These are phyloP conservation scores for Tritrichomonas musculus DNA, from an alignment of 208 protist genomes.

Conservation along the genomic window DNA sequence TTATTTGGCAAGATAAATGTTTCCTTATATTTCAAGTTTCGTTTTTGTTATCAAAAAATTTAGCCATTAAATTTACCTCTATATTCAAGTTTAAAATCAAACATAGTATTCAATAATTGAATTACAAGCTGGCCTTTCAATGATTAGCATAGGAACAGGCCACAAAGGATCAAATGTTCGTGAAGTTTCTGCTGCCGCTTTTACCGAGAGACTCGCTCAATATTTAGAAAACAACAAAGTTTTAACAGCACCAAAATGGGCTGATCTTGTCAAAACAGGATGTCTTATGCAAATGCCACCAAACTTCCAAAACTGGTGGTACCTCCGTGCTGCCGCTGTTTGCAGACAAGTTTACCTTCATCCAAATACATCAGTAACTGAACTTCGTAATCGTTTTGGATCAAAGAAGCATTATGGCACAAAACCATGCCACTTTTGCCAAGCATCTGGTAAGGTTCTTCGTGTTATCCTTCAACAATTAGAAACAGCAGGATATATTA, in stretches of 20 bases:
- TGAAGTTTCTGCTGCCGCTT: slow-evolving; percentile 82
- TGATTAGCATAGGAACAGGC: neutral
- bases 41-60: too few relatives aligned
- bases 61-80: too few relatives aligned
- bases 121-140: too few relatives aligned
- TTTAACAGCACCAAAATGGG: slow-evolving; percentile 76
- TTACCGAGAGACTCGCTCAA: slow-evolving; percentile 78
- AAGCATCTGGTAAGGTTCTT: slow-evolving; percentile 69
- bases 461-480: slow-evolving; percentile 84
- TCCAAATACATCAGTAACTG: slow-evolving; percentile 75
- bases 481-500: slow-evolving; percentile 51
- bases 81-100: too few relatives aligned
- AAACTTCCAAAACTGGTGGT: slow-evolving; percentile 93
- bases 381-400: too few relatives aligned
- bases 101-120: too few relatives aligned
- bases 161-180: slow-evolving; percentile 55
- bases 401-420: too few relatives aligned
- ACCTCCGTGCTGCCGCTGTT: slow-evolving; percentile 81
- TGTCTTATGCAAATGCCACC: slow-evolving; percentile 84
- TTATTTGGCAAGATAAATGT: too few relatives aligned
- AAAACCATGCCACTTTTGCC: slow-evolving; percentile 64
- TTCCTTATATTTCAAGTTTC: too few relatives aligned
- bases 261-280: slow-evolving; percentile 88
- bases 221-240: slow-evolving; percentile 79
- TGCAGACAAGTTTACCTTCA: slow-evolving; percentile 88